Evolutionary conservation across 306 rosid genomes (phyloP), one percentile per base, ranked within the genome.

Genomic region (Citrullus mucosospermus): DNA sequence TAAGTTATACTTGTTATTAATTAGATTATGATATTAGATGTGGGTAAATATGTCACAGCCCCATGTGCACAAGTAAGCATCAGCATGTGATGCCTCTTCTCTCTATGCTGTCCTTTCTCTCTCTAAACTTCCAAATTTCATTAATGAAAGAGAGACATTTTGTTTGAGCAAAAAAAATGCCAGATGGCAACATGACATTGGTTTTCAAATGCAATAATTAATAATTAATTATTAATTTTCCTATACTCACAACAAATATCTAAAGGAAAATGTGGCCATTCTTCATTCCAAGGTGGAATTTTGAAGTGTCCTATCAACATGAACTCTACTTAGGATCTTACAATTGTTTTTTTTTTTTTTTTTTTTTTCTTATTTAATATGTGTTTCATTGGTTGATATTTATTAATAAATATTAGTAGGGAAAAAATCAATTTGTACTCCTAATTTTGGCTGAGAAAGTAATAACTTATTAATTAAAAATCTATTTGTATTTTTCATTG

Each of bases 61-160:
- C 77, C 77, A 72, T 72, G 77, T 72, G 77, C 60, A 50, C 4
- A 72, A 46, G 28, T 15, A 30, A 53, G 20, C 60, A 72, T 71
- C 44, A 72, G 8, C 77, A 72, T 72, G 77, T 72, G 77, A 72
- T 72, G 13, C 60, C 59, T 30, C 28, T 55, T 46, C 54, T 70
- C 20, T 70, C 58, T 46, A 43, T n/a, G 10, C 18, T 66, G 72
- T 66, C 75, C 32, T 39, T 17, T 67, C 36, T 72, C 44, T 30
- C 77, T 50, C 59, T 46, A 25, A 28, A 4, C 14, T 71, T 48
- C 77, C 77, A 71, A 71, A 71, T 12, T 71, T 48, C 43, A 50
- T 72, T 6, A 72, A 50, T 48, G 15, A 11, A n/a, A 18, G 50
- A 66, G 7, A 66, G 63, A 9, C 13, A 20, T 10, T 36, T 16